Evolutionary conservation across 257 asterid species (phyloP), one percentile per base, ranked within the genome.

Genomic region (Jacaranda copaia): DNA sequence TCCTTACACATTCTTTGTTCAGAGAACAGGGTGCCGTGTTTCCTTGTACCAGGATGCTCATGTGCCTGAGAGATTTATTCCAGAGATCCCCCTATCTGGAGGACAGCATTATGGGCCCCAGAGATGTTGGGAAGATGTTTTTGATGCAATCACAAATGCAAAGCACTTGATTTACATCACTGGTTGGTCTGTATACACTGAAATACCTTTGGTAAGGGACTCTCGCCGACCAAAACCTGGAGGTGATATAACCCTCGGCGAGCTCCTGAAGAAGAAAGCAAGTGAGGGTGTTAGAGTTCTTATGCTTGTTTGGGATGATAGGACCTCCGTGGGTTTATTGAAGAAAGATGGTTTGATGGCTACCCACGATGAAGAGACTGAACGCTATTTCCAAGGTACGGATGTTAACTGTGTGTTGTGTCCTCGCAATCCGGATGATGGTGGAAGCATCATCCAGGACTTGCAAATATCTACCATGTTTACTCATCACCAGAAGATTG

Each of bases 231-330:
- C 81, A 53, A 94, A 92, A 80, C 85, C 92, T 5, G 98, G 98
- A 43, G 98, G 98, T 60, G 96, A 91, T 48, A 66, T 81, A 4
- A 88, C 86, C 13, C 87, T 94, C 1, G 98, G 98, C 12, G 98
- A 94, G 88, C 87, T 94, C 40, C 91, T 92, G 4, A 94, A 90
- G 89, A 89, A 86, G 71, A 92, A 90, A 85, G 96, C 97, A 20
- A 87, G 87, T 49, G 98, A 92, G 78, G 98, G 97, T 48, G 97
- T 94, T 74, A 77, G 76, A 77, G 98, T 94, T 73, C 91, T 89
- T 51, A 92, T 94, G 97, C 98, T 94, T 66, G 97, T 94, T 71
- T 94, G 98, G 98, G 98, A 94, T 36, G 98, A 94, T 70, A 81
- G 98, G 73, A 94, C 98, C 80, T 94, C 98, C 3, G 98, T 92